These are phyloP conservation scores for Calonectria crousiana DNA, from an alignment of 2,329 filamentous ascomycete genomes.

Conservation along the genomic window DNA sequence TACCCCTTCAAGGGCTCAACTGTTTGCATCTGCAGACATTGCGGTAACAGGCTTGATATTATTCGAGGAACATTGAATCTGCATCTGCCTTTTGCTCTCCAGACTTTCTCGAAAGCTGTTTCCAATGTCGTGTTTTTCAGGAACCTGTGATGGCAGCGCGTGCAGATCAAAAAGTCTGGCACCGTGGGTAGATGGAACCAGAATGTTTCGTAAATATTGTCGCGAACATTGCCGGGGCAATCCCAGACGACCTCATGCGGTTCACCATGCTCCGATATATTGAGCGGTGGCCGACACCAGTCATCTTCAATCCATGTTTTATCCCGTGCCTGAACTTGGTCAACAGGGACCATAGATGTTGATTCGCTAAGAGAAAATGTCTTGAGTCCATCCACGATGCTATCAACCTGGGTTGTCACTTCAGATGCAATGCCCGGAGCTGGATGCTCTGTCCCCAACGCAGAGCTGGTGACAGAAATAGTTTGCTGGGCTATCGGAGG, in stretches of 20 bases:
- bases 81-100: not conserved
- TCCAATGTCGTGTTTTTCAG: not conserved
- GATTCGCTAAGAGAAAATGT: not conserved
- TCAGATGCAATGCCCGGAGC: not conserved
- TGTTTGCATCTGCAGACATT: not conserved
- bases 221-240: not conserved
- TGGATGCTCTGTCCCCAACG: not conserved
- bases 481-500: not conserved
- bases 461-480: not conserved
- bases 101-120: not conserved
- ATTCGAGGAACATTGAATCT: slow-evolving; percentile 5
- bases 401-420: not conserved
- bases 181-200: not conserved
- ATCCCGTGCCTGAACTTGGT: not conserved
- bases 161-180: slow-evolving; percentile 5
- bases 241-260: slow-evolving; percentile 6
- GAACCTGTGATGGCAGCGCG: not conserved
- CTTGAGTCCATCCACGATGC: not conserved
- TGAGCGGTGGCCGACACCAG: slow-evolving; percentile 12
- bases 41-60: not conserved
- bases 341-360: not conserved
- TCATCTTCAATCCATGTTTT: slow-evolving; percentile 6
- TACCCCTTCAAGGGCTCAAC: not conserved
- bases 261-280: not conserved
- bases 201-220: not conserved